Conservation (phyloP, 1,139 yeast genomes). For the Hyphopichia burtonii region DNA sequence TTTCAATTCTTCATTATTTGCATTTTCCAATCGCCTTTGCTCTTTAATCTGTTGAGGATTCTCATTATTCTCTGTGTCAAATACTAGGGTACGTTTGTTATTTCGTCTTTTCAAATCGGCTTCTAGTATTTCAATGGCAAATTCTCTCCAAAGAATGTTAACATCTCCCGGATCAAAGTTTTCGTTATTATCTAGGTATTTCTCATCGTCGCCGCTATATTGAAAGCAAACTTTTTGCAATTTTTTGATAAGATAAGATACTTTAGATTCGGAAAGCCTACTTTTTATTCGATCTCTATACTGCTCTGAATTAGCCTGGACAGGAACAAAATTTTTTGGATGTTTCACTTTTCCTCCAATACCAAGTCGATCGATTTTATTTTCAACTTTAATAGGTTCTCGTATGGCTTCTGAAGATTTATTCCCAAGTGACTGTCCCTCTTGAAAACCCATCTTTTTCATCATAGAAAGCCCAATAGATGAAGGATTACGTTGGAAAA, state of each 20-base stretch:
- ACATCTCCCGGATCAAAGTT: slow-evolving; percentile 11
- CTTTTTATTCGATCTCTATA: slow-evolving; percentile 3
- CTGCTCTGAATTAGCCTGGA: slow-evolving; percentile 1
- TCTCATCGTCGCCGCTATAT: slow-evolving; percentile 24
- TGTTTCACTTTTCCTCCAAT: slow-evolving; percentile 8
- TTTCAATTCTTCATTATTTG: neutral
- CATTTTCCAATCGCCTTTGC: neutral
- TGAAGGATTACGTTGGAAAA: slow-evolving; percentile 4
- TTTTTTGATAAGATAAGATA: slow-evolving; percentile 7
- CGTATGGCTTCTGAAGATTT: slow-evolving; percentile 5
- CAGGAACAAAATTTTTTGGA: neutral
- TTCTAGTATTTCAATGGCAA: neutral
- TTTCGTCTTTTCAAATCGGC: neutral
- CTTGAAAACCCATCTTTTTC: slow-evolving; percentile 56
- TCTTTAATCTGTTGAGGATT: no score
- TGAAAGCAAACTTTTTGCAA: slow-evolving; percentile 26
- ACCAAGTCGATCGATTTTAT: slow-evolving; percentile 9
- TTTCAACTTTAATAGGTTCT: slow-evolving; percentile 12
- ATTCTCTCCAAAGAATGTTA: slow-evolving; percentile 22
- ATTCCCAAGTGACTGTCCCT: slow-evolving; percentile 44
- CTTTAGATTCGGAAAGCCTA: slow-evolving; percentile 2
- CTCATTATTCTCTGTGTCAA: neutral
- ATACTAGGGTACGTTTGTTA: neutral
- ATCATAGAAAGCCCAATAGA: slow-evolving; percentile 52
- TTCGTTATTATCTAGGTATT: slow-evolving; percentile 6